Base-by-base conservation (phyloP, 331 rosid species). In the Pyrus hybrid region DNA sequence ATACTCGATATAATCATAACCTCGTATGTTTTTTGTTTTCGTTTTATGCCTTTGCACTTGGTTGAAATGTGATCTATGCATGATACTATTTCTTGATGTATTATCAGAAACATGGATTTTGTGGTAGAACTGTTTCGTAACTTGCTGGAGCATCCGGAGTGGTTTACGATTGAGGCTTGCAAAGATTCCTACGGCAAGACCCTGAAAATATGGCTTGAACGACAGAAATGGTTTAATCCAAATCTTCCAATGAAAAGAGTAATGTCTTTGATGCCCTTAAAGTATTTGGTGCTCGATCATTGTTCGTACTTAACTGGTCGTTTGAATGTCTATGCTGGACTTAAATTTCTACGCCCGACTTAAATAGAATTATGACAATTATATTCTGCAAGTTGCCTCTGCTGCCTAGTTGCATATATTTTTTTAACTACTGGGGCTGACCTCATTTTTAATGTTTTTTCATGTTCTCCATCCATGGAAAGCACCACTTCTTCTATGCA, bases 51-150 rank as follows among this genome's bases (percentile, higher is more conserved):
- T 23, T 57, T 58, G 7, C 41, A 13, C 16, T 3, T 28, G 29
- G 54, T 73, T 47, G 70, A 32, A n/a, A 57, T 73, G 67, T 20
- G n/a, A 13, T 20, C 7, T 60, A n/a, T 53, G 33, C 53, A 43
- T 77, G 45, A 73, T 71, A 47, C 32, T 32, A 56, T 65, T 51
- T 29, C 67, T 65, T 33, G 20, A 29, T 68, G 53, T 77, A 56
- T 76, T 76, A 82, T 84, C 89, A 93, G 98, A 76, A 97, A 96
- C 67, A 88, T 91, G 96, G 97, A 93, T 82, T 93, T 93, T 88
- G 83, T 94, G 97, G 90, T 90, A 79, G 90, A 78, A 13, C 80
- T 92, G 82, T 94, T 94, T 77, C 88, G 75, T 82, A 90, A 92
- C 87, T 94, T 94, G 74, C 77, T 88, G 11, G 88, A 92, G 66